phyloP scores from a whole-genome alignment of 768 basidiomycete genomes.

The Russula emetica region DNA sequence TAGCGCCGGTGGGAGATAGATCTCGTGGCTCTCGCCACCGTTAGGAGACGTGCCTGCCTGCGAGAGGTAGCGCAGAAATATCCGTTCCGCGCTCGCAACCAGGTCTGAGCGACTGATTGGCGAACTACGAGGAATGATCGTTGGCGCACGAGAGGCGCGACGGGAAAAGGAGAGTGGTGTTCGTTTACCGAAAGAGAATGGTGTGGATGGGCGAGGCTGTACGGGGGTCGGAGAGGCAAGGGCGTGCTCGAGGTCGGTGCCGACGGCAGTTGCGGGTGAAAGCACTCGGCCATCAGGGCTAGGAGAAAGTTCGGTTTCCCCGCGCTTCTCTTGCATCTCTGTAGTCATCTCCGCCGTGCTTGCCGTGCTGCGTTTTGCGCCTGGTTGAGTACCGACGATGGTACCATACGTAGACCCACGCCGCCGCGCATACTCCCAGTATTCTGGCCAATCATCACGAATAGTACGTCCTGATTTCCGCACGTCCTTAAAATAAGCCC shows the following conservation, averaged over 20 bases:
- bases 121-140: slow-evolving; percentile 85
- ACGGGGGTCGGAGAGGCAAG: slow-evolving; percentile 14
- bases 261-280: slow-evolving; percentile 47
- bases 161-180: slow-evolving; percentile 74
- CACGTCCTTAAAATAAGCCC: slow-evolving; percentile 98
- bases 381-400: slow-evolving; percentile 67
- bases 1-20: slow-evolving; percentile 91
- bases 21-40: slow-evolving; percentile 90
- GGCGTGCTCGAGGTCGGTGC: slow-evolving; percentile 38
- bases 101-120: slow-evolving; percentile 89
- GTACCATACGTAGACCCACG: slow-evolving; percentile 92
- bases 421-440: slow-evolving; percentile 89
- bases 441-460: slow-evolving; percentile 98
- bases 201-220: slow-evolving; percentile 66
- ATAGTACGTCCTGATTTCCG: slow-evolving; percentile 90
- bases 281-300: slow-evolving; percentile 42
- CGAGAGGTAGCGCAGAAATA: slow-evolving; percentile 91
- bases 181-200: slow-evolving; percentile 70
- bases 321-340: slow-evolving; percentile 63
- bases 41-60: slow-evolving; percentile 71
- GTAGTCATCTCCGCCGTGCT: slow-evolving; percentile 70
- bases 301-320: slow-evolving; percentile 52
- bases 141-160: slow-evolving; percentile 85
- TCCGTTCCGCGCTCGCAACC: slow-evolving; percentile 91
- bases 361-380: slow-evolving; percentile 70